Base-by-base conservation (phyloP, 768 basidiomycete genomes). In the Dentipellis sp. region DNA sequence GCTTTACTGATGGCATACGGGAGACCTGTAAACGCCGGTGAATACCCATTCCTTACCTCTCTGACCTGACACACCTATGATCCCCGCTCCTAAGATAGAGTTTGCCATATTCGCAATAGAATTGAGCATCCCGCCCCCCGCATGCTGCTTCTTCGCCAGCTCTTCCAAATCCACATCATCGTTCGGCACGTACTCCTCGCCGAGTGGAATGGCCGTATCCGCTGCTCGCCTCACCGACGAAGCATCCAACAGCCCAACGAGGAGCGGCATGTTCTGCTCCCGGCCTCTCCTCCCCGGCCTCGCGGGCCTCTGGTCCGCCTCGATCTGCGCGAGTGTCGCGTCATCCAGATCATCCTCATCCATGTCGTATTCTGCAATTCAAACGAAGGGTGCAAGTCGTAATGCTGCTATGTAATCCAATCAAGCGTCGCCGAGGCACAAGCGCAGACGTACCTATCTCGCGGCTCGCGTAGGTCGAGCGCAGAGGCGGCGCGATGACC, bases 1-100 rank as follows among this genome's bases (percentile, higher is more conserved):
- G 97, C 94, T 75, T 95, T 91, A 61, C 86, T 82, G 52, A 98
- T 72, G 38, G 97, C 94, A 66, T 97, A 98, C 1, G 97, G 97
- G 10, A 99, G 73, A 50, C 94, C 93, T 92, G 55, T 14, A 14
- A 7, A 63, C 36, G 39, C 55, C 8, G 54, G 56, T 19, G 35
- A 57, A 40, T 49, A 39, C 46, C 21, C 36, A 51, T 48, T 47
- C 22, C 19, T 50, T 51, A 45, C 38, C 50, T 56, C 21, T 50
- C 48, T 23, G 52, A 58, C 14, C 40, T 56, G 62, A 63, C 74
- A 72, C 70, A 81, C 93, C 94, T 29, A 29, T 29, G 29, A 29
- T 29, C 29, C 29, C 29, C 65, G 94, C 94, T 45, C 94, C 94
- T 12, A 97, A 73, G 36, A 98, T 97, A 1, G 91, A 93, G 67